Conservation (phyloP, 2,329 filamentous ascomycete genomes). For the Penicillium sp. region DNA sequence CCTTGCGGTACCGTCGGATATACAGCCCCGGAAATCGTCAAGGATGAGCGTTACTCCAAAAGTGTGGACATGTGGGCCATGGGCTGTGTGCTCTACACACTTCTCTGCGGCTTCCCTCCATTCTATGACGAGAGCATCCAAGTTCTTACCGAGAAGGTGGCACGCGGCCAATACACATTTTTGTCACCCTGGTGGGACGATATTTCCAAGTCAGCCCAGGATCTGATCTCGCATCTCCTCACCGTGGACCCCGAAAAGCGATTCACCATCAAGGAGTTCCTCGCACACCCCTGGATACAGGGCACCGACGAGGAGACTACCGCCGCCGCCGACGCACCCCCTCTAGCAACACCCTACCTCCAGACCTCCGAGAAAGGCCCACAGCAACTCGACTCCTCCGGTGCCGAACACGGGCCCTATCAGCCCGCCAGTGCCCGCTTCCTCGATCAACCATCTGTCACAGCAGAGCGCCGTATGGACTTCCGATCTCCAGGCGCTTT, state of each 20-base stretch:
- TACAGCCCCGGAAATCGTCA: constrained; percentile 97
- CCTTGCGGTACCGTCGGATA: constrained; percentile 99
- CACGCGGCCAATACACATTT: constrained; percentile 94
- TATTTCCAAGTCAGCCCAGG: constrained; percentile 91
- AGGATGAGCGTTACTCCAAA: constrained; percentile 98
- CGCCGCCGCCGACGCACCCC: constrained; percentile 67
- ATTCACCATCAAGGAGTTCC: constrained; percentile 88
- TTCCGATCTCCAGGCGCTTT: constrained; percentile 94
- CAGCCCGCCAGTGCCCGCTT: constrained; percentile 54
- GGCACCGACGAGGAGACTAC: constrained; percentile 67
- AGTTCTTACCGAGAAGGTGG: constrained; percentile 94
- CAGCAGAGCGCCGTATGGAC: constrained; percentile 70
- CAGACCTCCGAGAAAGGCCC: constrained; percentile 54
- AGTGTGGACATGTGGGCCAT: constrained; percentile 99
- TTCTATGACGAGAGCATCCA: constrained; percentile 99
- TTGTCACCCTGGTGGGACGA: constrained; percentile 99
- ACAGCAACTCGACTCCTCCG: constrained; percentile 57
- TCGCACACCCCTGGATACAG: constrained; percentile 91
- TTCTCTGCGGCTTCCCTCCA: constrained; percentile 95
- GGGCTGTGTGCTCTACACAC: constrained; percentile 92
- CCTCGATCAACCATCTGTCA: constrained; percentile 56
- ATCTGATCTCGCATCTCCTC: constrained; percentile 87
- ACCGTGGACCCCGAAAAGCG: constrained; percentile 94
- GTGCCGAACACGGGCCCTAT: constrained; percentile 38
- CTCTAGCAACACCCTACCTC: constrained; percentile 65